Conservation (phyloP, 2,329 filamentous ascomycete species). For the Truncatella angustata region DNA sequence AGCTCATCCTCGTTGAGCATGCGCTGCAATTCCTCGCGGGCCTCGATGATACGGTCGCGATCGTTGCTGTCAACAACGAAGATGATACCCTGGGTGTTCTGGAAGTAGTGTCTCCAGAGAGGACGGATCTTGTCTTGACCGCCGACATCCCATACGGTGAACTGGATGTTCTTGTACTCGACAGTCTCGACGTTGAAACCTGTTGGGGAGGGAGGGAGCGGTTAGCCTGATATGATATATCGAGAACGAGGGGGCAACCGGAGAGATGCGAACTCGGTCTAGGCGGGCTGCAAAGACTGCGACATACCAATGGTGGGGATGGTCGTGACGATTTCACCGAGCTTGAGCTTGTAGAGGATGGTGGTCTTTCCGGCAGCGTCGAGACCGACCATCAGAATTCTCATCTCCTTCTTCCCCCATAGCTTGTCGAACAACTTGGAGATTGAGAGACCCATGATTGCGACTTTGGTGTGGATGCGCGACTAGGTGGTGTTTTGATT, state of each 20-base stretch:
- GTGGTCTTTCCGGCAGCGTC: constrained; percentile 99
- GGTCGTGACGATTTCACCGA: constrained; percentile 98
- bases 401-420: constrained; percentile 99
- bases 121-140: constrained; percentile 99
- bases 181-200: constrained; percentile 99
- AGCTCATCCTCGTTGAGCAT: constrained; percentile 70
- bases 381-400: constrained; percentile 99
- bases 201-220: constrained; percentile 31
- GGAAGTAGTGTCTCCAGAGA: constrained; percentile 99
- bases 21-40: constrained; percentile 91
- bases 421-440: constrained; percentile 95
- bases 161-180: constrained; percentile 99
- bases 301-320: constrained; percentile 93
- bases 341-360: constrained; percentile 99
- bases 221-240: not conserved
- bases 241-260: not conserved
- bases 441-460: constrained; percentile 96
- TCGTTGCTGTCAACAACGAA: constrained; percentile 99
- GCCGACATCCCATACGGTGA: constrained; percentile 99
- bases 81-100: constrained; percentile 99
- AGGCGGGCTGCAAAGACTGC: constrained; percentile 5
- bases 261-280: not conserved
- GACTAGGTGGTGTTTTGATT: constrained; percentile 23
- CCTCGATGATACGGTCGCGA: constrained; percentile 96
- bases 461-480: constrained; percentile 42